These are phyloP conservation scores for Neoboletus magnificus DNA, from an alignment of 768 basidiomycete genomes.

Conservation along the genomic window DNA sequence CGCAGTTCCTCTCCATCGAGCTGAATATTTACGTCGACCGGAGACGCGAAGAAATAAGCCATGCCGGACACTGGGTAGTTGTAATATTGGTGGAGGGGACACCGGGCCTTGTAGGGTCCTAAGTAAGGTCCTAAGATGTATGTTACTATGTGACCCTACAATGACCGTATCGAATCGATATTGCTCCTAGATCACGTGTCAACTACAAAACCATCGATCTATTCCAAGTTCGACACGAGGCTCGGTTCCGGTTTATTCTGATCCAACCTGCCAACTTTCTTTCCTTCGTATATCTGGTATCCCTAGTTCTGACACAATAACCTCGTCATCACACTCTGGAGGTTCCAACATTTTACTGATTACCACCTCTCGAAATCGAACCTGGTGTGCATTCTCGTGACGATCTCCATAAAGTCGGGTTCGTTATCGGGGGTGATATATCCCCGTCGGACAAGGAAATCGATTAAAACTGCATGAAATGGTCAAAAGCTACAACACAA, in stretches of 20 bases:
- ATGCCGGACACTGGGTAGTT: slow-evolving; percentile 28
- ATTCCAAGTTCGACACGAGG: not conserved
- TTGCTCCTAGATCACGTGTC: slow-evolving; percentile 10
- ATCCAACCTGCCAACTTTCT: not conserved
- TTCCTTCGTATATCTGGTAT: not conserved
- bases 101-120: not conserved
- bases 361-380: slow-evolving; percentile 63
- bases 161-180: not conserved
- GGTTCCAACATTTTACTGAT: not conserved
- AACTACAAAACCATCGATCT: not conserved
- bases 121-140: not conserved
- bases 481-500: slow-evolving; percentile 1
- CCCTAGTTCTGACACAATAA: not conserved
- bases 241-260: not conserved
- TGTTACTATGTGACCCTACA: not conserved
- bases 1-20: slow-evolving; percentile 83
- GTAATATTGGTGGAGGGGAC: slow-evolving; percentile 3
- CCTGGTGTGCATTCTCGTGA: slow-evolving; percentile 66
- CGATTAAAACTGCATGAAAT: slow-evolving; percentile 67
- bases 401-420: slow-evolving; percentile 73
- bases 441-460: slow-evolving; percentile 86
- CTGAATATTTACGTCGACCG: slow-evolving; percentile 88
- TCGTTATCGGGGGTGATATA: slow-evolving; percentile 87
- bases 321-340: not conserved
- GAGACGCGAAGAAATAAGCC: slow-evolving; percentile 87